Base-by-base conservation (phyloP, 305 asterid genomes). In the Salvia sclarea region DNA sequence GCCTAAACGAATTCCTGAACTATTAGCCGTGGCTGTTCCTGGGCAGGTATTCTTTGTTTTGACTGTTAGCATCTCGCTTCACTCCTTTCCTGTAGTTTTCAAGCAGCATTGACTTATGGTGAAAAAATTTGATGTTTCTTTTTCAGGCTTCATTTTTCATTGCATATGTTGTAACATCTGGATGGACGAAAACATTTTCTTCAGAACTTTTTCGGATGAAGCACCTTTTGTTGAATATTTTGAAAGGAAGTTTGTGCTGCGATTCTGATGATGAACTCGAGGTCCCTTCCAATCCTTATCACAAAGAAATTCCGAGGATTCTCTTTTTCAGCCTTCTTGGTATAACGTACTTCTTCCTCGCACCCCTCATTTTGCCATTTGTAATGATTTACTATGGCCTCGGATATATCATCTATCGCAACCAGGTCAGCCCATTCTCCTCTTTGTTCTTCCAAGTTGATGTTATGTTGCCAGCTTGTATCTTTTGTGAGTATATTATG, bases 131-230 rank as follows among this genome's bases (percentile, higher is more conserved):
- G 30, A 31, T 63, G 17, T 20, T 76, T 61, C 59, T 22, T 33
- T 74, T 73, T 61, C 80, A 94, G 98, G 98, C 98, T 63, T 70
- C 95, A 25, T 94, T 91, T 84, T 94, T 94, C 85, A 88, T 94
- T 67, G 89, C 99, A 1, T 94, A 94, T 79, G 98, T 94, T 64
- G 97, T 94, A 69, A 94, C 99, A 38, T 86, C 96, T 56, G 99
- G 99, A 75, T 94, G 99, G 99, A 94, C 98, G 66, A 86, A 82
- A 63, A 83, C 86, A 8, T 71, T 82, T 73, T 75, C 96, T 59
- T 61, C 88, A 41, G 89, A 86, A 75, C 96, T 94, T 77, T 71
- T 85, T 64, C 89, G 73, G 59, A 45, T 85, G 58, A 78, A 77
- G 78, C 83, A 78, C 59, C 77, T 89, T 10, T 1, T 81, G 54